These are phyloP conservation scores for Halocafeteria seosinensis DNA, from an alignment of 108 stramenopile species.

Conservation along the genomic window DNA sequence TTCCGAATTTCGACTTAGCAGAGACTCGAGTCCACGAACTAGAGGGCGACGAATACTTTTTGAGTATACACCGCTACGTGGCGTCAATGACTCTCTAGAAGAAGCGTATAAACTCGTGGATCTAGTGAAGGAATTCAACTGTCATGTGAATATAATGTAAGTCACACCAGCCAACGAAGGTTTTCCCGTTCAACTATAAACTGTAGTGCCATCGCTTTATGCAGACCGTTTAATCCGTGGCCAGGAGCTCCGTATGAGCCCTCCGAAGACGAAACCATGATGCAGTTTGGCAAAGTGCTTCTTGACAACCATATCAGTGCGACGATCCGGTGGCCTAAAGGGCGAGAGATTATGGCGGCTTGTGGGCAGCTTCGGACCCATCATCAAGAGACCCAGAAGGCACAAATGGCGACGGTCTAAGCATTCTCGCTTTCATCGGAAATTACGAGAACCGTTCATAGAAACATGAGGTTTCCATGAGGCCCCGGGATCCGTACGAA, in stretches of 20 bases:
- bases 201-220: too few relatives aligned
- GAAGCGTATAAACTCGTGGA: slow-evolving; percentile 24
- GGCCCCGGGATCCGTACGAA: too few relatives aligned
- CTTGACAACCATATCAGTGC: neutral
- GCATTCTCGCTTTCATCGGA: too few relatives aligned
- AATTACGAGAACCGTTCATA: too few relatives aligned
- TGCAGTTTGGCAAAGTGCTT: neutral
- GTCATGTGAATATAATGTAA: slow-evolving; percentile 33
- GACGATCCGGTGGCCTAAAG: neutral
- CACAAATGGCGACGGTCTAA: too few relatives aligned
- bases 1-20: too few relatives aligned
- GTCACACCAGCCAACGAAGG: too few relatives aligned
- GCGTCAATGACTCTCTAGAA: slow-evolving; percentile 28
- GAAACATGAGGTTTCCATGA: too few relatives aligned
- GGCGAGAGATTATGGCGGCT: neutral
- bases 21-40: neutral
- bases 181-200: too few relatives aligned
- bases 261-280: neutral
- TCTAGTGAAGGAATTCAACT: neutral
- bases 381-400: too few relatives aligned
- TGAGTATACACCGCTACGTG: slow-evolving; percentile 36
- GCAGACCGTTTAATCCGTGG: neutral
- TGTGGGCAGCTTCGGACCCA: neutral
- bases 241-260: neutral
- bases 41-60: slow-evolving; percentile 10